Base-by-base conservation (phyloP, 2,329 filamentous ascomycete genomes). In the Coniochaeta pulveracea region DNA sequence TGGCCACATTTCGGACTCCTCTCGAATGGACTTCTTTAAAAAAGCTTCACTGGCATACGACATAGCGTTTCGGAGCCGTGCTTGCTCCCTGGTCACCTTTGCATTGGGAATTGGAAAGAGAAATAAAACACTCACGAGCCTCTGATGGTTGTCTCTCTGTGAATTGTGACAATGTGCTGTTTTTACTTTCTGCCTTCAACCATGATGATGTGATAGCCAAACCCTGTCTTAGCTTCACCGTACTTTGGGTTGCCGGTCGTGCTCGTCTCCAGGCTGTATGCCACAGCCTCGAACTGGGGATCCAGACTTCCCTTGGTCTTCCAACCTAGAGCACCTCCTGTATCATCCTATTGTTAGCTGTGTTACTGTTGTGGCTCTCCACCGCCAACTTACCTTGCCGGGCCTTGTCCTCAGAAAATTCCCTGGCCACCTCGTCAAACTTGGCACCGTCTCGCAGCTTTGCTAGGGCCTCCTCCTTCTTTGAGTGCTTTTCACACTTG, bases 141-240 rank as follows among this genome's bases (percentile, higher is more conserved):
- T 25, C 5, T 14, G 34, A 25, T 33, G 24, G 10, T 32, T 11
- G 19, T 26, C 19, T 19, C 14, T 31, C 15, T 23, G 6, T 3
- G 11, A 22, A 23, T 23, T 23, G 21, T 23, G 21, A 21, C n/a
- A 17, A 31, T 22, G n/a, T 12, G 6, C 10, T 16, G 16, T n/a
- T 16, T 14, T 51, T 38, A 72, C 51, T 69, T 70, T 44, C 69
- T 58, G 31, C 64, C 69, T 45, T 75, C 69, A 5, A 86, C 81
- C 76, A 86, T 85, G 43, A 88, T 73, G 42, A 88, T 75, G 53
- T 88, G 82, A 60, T 86, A 86, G 1, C 82, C 83, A 56, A 82
- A 79, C 1, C 62, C 66, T 2, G 82, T 86, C 64, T 83, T 85
- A 15, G 67, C 76, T 58, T 85, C 78, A 2, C 63, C 80, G 48